Conservation (phyloP, 139 green algal species). For the Coccomyxa sp. region DNA sequence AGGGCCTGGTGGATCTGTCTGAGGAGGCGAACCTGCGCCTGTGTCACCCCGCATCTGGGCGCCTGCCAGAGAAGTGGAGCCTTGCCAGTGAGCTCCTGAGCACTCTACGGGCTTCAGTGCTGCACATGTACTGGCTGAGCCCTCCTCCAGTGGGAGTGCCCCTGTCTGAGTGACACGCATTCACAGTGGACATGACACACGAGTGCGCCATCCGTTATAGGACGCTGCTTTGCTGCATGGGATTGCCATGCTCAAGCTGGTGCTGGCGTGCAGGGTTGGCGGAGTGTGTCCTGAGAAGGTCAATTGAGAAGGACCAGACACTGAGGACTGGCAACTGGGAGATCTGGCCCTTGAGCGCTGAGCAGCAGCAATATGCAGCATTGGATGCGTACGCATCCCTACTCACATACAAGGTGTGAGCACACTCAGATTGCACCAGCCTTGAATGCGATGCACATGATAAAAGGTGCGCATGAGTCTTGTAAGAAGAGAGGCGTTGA, state of each 20-base stretch:
- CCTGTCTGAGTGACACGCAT: background rate
- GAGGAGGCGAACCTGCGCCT: constrained; percentile 32
- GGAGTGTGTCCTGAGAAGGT: constrained; percentile 10
- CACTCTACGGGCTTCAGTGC: background rate
- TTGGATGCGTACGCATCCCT: constrained; percentile 43
- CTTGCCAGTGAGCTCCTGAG: constrained; percentile 12
- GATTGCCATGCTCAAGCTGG: too few relatives aligned
- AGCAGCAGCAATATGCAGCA: constrained; percentile 44
- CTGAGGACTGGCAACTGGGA: constrained; percentile 49
- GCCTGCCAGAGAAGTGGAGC: constrained; percentile 25
- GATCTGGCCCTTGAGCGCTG: constrained; percentile 11
- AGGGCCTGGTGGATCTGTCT: constrained; percentile 32
- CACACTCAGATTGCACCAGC: too few relatives aligned
- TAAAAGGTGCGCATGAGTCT: too few relatives aligned
- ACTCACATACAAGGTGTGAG: constrained; percentile 25
- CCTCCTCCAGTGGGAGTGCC: background rate
- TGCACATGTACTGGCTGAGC: background rate
- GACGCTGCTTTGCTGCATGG: too few relatives aligned
- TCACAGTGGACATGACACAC: background rate
- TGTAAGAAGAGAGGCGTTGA: too few relatives aligned
- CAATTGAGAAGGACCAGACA: constrained; percentile 26
- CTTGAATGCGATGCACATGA: too few relatives aligned
- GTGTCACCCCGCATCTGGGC: background rate
- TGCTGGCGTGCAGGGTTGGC: constrained; percentile 22
- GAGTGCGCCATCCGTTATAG: too few relatives aligned